Base-by-base conservation (phyloP, 768 basidiomycete species). In the Pleurotus djamor region DNA sequence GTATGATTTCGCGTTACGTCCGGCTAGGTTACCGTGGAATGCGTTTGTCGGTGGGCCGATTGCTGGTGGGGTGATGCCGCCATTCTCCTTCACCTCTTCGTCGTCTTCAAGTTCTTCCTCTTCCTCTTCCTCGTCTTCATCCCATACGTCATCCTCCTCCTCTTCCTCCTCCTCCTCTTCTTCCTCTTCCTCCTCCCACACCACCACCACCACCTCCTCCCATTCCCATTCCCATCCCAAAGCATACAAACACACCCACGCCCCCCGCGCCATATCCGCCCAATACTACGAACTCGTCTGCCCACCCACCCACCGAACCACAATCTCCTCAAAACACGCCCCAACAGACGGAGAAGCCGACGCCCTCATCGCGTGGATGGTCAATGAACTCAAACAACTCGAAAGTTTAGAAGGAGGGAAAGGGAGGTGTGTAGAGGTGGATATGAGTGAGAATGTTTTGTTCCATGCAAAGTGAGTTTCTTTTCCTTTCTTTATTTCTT, bases 41-140 rank as follows among this genome's bases (percentile, higher is more conserved):
- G 83, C 86, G 1, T 83, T 86, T 61, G 72, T 87, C 16, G 74
- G 79, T 0, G 85, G 86, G 0, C 83, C 84, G 4, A 74, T 81
- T 0, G 82, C 83, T 3, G 85, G 85, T 1, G 82, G 77, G 0
- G 71, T 74, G 32, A 71, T 73, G 61, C 56, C 71, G 5, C 45
- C 16, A 8, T 47, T 17, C n/a, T 10, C 12, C 9, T 17, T 17
- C 1, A 1, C 45, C 45, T 16, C 45, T 28, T 28, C 21, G 21
- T 28, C 21, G 21, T 28, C 21, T 28, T 28, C 21, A 28, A 28
- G 21, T 28, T 28, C 21, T 28, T 28, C 21, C 3, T 28, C 21
- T 28, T 28, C 21, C 3, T 28, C 21, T 1, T 28, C 21, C 3
- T 28, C 21, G 21, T 28, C 21, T 28, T 28, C 21, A 28, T 28